Conservation (phyloP, 2,329 filamentous ascomycete genomes). For the Nemania sp. region DNA sequence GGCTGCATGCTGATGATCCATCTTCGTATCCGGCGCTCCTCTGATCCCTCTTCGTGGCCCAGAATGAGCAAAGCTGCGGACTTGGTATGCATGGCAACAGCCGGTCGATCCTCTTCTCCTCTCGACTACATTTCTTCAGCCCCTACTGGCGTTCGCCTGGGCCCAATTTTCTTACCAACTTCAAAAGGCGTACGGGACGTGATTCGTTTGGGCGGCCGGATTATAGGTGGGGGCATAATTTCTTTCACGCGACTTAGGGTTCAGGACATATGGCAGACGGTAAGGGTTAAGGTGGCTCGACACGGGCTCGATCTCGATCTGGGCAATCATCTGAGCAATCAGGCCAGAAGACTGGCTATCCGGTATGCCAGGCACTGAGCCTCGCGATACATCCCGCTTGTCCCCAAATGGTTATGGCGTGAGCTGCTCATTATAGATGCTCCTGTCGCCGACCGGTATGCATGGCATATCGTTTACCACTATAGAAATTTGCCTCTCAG, state of each 20-base stretch:
- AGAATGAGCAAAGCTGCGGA: neutral
- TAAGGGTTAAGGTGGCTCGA: slow-evolving; percentile 23
- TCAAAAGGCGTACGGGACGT: slow-evolving; percentile 24
- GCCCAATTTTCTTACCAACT: slow-evolving; percentile 13
- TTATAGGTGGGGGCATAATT: slow-evolving; percentile 22
- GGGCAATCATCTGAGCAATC: too few species aligned
- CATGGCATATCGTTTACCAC: slow-evolving; percentile 4
- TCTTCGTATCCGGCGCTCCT: neutral
- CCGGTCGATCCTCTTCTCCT: neutral
- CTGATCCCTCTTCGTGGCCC: neutral
- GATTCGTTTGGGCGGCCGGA: slow-evolving; percentile 16
- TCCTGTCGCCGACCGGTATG: slow-evolving; percentile 1
- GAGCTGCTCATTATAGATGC: slow-evolving; percentile 1
- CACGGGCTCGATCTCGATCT: slow-evolving; percentile 16
- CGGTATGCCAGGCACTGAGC: slow-evolving; percentile 4
- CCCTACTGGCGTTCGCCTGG: slow-evolving; percentile 5
- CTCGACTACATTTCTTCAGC: neutral
- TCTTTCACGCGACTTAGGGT: slow-evolving; percentile 14
- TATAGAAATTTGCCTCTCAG: neutral
- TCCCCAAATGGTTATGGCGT: neutral
- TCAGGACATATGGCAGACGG: slow-evolving; percentile 22
- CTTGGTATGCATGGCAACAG: neutral
- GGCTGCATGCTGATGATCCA: too few species aligned
- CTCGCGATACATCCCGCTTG: neutral
- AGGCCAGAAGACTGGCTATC: slow-evolving; percentile 13